These are phyloP conservation scores for Xylaria multiplex DNA, from an alignment of 2,329 filamentous ascomycete genomes.

Conservation along the genomic window DNA sequence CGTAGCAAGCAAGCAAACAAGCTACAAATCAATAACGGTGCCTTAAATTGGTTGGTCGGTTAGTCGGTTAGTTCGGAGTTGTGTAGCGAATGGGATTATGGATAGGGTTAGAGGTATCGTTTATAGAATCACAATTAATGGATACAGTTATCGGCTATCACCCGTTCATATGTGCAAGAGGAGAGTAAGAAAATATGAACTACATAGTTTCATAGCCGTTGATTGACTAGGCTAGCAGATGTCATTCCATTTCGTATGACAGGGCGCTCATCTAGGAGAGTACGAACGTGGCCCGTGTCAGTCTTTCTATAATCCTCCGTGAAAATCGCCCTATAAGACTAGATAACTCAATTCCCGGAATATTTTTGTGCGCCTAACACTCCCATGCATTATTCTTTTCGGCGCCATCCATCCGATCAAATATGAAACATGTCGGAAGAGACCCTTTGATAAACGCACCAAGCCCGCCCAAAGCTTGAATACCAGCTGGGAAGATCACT, in stretches of 20 bases:
- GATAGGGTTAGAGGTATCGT: constrained; percentile 1
- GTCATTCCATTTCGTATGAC: constrained; percentile 19
- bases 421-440: background rate
- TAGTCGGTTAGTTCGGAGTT: background rate
- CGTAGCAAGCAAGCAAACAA: no score
- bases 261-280: constrained; percentile 2
- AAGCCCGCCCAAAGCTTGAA: constrained; percentile 3
- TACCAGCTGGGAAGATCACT: constrained; percentile 11
- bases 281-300: background rate
- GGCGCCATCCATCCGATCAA: background rate
- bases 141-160: background rate
- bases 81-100: background rate
- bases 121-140: background rate
- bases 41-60: background rate
- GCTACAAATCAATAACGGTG: no score
- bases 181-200: background rate
- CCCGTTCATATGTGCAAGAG: background rate
- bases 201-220: background rate
- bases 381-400: background rate
- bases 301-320: background rate
- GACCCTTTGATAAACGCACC: constrained; percentile 11
- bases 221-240: constrained; percentile 2
- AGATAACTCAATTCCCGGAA: constrained; percentile 1
- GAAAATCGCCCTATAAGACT: constrained; percentile 6
- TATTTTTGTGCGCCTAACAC: background rate